phyloP scores from a whole-genome alignment of 352 stramenopile genomes.

The Pythium brassicae region DNA sequence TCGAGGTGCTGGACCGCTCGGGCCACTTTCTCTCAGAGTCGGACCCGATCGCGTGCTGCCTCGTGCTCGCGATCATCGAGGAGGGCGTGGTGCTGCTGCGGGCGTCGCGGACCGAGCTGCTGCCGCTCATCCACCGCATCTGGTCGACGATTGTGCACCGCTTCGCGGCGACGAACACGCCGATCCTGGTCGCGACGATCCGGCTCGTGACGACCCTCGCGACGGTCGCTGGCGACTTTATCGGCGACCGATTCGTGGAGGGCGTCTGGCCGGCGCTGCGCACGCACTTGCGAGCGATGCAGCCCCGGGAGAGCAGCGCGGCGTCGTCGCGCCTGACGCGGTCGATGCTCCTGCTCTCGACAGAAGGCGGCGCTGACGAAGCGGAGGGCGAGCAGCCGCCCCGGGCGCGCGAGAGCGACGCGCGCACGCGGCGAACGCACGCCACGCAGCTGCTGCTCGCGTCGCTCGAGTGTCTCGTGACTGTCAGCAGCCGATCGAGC shows the following conservation, averaged over 20 bases:
- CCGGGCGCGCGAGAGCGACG: constrained; percentile 3
- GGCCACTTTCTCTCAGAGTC: constrained; percentile 70
- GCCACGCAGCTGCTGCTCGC: constrained; percentile 56
- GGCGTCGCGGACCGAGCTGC: constrained; percentile 38
- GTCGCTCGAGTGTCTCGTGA: constrained; percentile 48
- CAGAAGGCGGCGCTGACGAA: background rate
- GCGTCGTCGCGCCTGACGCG: constrained; percentile 35
- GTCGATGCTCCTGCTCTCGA: constrained; percentile 57
- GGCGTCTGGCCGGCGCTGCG: constrained; percentile 65
- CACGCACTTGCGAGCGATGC: constrained; percentile 34
- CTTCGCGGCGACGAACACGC: constrained; percentile 45
- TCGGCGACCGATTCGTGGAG: constrained; percentile 77
- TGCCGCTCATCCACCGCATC: constrained; percentile 70
- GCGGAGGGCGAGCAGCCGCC: background rate
- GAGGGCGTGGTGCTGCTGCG: constrained; percentile 53
- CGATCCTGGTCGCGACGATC: constrained; percentile 57
- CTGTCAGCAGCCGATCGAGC: constrained; percentile 34
- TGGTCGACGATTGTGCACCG: constrained; percentile 70
- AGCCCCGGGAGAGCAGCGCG: constrained; percentile 20
- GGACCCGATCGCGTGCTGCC: constrained; percentile 66
- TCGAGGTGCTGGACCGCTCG: constrained; percentile 75
- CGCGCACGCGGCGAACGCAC: constrained; percentile 34
- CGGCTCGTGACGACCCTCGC: constrained; percentile 48
- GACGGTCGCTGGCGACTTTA: constrained; percentile 63
- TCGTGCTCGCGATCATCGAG: constrained; percentile 67